Evolutionary conservation across 2,329 filamentous ascomycete genomes (phyloP).

Genomic region (Cladosporium sp.): DNA sequence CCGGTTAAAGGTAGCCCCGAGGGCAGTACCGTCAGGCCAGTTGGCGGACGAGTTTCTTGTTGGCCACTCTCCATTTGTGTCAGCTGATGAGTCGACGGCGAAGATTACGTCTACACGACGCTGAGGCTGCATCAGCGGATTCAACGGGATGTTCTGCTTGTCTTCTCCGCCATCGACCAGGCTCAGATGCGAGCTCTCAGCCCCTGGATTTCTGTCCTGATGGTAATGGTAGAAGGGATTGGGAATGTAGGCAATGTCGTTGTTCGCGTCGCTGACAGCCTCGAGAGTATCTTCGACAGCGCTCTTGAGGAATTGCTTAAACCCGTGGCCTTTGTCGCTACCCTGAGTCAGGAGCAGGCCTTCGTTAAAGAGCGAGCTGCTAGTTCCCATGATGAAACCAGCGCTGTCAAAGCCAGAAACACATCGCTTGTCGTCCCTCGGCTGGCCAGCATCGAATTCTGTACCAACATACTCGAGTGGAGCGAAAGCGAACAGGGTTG

Average conservation of each 20-base stretch:
- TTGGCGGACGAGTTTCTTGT: conserved; percentile 36
- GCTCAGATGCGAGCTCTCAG: conserved; percentile 49
- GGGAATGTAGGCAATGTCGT: conserved; percentile 73
- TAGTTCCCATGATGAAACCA: conserved; percentile 81
- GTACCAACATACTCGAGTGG: conserved; percentile 69
- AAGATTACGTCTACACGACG: conserved; percentile 75
- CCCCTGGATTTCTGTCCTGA: conserved; percentile 52
- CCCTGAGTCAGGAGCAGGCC: conserved; percentile 63
- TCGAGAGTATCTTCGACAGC: conserved; percentile 51
- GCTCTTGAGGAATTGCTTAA: conserved; percentile 42
- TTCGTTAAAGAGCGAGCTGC: conserved; percentile 77
- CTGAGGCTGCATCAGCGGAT: conserved; percentile 69
- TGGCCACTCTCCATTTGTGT: conserved; percentile 46
- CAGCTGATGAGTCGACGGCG: conserved; percentile 71
- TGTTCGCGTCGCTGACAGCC: conserved; percentile 52
- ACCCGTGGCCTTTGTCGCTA: conserved; percentile 35
- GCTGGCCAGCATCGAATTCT: conserved; percentile 59
- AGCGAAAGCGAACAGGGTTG: conserved; percentile 64
- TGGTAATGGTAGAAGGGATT: conserved; percentile 72
- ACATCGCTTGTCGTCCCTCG: conserved; percentile 57
- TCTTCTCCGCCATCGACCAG: conserved; percentile 77
- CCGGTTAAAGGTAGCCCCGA: conserved; percentile 69
- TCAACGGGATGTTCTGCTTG: conserved; percentile 70
- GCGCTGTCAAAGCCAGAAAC: conserved; percentile 76
- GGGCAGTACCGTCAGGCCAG: conserved; percentile 73